A percentile compares a stretch with the other conserved stretches of the same genome.
These are phyloP conservation scores for Collybia sordida DNA, from an alignment of 768 basidiomycete genomes.

Conservation along the genomic window DNA sequence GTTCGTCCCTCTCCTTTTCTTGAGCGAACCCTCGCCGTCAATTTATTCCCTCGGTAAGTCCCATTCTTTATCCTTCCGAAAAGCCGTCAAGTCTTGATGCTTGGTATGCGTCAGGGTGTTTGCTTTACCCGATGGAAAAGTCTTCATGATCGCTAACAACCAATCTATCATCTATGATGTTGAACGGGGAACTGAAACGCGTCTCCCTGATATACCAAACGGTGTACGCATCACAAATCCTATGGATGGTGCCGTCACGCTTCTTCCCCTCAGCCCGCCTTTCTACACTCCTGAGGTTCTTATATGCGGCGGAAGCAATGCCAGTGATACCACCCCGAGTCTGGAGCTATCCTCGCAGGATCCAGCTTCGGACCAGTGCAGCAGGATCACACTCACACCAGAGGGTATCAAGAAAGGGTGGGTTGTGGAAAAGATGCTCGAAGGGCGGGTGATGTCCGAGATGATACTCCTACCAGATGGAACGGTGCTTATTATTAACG, in stretches of 20 bases:
- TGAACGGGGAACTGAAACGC: constrained; percentile 35
- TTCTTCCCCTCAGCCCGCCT: constrained; percentile 36
- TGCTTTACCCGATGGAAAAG: constrained; percentile 38
- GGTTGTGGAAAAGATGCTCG: constrained; percentile 44
- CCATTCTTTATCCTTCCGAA: constrained; percentile 9
- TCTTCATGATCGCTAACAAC: constrained; percentile 41
- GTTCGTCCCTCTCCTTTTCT: constrained; percentile 23
- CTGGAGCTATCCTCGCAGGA: constrained; percentile 32
- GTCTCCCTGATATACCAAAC: constrained; percentile 43
- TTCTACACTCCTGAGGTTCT: constrained; percentile 45
- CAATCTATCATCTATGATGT: constrained; percentile 42
- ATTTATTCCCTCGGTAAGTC: constrained; percentile 20
- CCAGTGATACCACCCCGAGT: constrained; percentile 27
- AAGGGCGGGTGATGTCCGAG: constrained; percentile 37
- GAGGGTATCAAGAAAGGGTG: constrained; percentile 43
- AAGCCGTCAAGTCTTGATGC: constrained; percentile 15
- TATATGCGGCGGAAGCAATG: constrained; percentile 44
- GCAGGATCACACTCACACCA: constrained; percentile 37
- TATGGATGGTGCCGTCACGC: constrained; percentile 35
- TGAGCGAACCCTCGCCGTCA: constrained; percentile 16
- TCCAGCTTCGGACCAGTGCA: constrained; percentile 44
- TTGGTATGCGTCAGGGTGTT: constrained; percentile 19
- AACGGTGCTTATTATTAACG: constrained; percentile 40
- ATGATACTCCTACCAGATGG: constrained; percentile 39
- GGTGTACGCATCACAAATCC: constrained; percentile 41